These are phyloP conservation scores for Leishmania guyanensis DNA, from an alignment of 208 protist genomes.

Conservation along the genomic window DNA sequence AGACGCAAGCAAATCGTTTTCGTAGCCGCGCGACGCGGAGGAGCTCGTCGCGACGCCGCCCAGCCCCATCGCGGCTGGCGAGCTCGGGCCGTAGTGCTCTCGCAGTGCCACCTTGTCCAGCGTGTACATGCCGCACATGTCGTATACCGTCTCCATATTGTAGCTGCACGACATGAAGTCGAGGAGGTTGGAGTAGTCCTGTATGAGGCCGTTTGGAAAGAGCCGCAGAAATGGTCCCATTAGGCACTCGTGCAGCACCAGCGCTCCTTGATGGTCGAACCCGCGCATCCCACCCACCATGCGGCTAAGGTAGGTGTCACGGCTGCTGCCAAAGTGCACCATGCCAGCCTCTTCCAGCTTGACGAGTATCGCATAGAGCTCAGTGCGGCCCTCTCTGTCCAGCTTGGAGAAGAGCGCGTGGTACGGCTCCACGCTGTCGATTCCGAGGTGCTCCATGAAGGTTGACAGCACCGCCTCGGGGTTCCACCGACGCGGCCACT, in stretches of 20 bases:
- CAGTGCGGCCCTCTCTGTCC: constrained; percentile 68
- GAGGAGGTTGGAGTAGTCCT: constrained; percentile 89
- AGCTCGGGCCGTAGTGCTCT: constrained; percentile 71
- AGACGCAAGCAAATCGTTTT: constrained; percentile 27
- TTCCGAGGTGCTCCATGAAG: constrained; percentile 59
- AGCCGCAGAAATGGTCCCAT: constrained; percentile 81
- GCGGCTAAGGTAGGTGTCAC: constrained; percentile 77
- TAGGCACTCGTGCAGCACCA: constrained; percentile 87
- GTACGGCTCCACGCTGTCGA: constrained; percentile 50
- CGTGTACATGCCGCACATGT: constrained; percentile 85
- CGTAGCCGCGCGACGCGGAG: constrained; percentile 58
- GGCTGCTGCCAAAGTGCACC: constrained; percentile 83
- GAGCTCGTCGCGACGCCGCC: constrained; percentile 82
- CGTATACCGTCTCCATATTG: constrained; percentile 94
- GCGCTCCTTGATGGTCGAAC: constrained; percentile 83
- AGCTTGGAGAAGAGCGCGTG: constrained; percentile 55
- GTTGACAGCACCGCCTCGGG: constrained; percentile 58
- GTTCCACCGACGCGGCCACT: constrained; percentile 83
- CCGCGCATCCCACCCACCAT: constrained; percentile 86
- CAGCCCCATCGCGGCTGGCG: constrained; percentile 80
- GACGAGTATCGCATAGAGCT: constrained; percentile 82
- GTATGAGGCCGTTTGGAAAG: constrained; percentile 88
- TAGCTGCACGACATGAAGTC: constrained; percentile 91
- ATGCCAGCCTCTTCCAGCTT: constrained; percentile 77
- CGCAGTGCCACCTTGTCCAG: constrained; percentile 84